Evolutionary conservation across 345 rosid species (phyloP), one percentile per base, ranked within the genome.

Genomic region (Gossypium anomalum): DNA sequence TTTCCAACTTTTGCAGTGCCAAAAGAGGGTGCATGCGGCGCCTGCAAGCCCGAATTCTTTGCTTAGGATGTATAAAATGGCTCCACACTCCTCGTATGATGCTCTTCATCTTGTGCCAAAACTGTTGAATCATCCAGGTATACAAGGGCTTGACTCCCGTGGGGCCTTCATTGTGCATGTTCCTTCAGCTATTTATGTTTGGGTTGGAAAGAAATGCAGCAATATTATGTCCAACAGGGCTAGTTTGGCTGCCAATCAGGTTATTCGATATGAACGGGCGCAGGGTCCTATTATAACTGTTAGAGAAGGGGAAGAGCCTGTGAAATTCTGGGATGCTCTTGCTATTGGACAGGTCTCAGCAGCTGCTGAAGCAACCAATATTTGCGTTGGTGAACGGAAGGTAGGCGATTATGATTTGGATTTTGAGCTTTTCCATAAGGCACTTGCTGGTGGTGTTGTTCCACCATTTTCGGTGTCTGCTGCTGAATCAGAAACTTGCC

Each of bases 21-120:
- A 89, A 84, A 87, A 89, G 82, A 78, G 94, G 66, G 94, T 86
- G 2, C 91, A 89, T 72, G 89, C 89, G 4, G 83, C 81, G 64
- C 91, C 89, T 65, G 87, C 94, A 45, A 86, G 87, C 78, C 87
- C 87, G 0, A 82, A 77, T 75, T 85, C 88, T 23, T 69, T 86
- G 74, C 86, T 88, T 57, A 81, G 94, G 78, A 72, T 87, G 80
- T 89, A 85, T 71, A 75, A 87, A 55, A 84, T 89, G 87, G 94
- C 92, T 48, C 94, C 94, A n/a, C 94, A 89, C 79, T 89, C 94
- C 1, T 80, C 94, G 2, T 87, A 89, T 62, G 94, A 85, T 80
- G 85, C 94, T 76, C 88, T 89, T 27, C 94, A 89, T 80, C 90
- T 89, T 27, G 94, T 89, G 22, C 92, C 94, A 4, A 89, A 89